Evolutionary conservation across 2,329 filamentous ascomycete genomes (phyloP), one percentile per base, ranked within the genome.

Genomic region (Ceratocystis smalleyi): DNA sequence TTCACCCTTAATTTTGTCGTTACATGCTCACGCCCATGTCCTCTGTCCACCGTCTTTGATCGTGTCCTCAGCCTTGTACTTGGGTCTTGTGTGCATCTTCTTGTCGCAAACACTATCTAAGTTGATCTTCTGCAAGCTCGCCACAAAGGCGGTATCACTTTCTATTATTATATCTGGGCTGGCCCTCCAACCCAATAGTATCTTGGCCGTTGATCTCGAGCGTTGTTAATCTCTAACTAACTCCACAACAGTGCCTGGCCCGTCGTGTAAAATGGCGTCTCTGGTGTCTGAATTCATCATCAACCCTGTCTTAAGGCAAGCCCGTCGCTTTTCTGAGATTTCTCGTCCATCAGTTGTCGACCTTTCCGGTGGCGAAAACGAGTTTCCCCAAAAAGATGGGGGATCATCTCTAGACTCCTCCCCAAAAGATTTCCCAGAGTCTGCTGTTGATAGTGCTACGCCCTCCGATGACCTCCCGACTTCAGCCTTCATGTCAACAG

Each of bases 201-300:
- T 3, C 27, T 35, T 35, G 12, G 32, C 32, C 24, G 12, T 59
- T 51, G 19, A 51, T 15, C 22, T 51, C 5, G 22, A 12, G 7
- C 54, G 27, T 8, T 19, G 27, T 35, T 35, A 3, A 35, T 35
- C 40, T 59, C 32, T 61, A 12, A 30, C 43, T 22, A 35, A 15
- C 12, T 51, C 30, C 55, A 24, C 35, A 57, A 35, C 15, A 35
- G 24, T 19, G n/a, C 54, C 54, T 57, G 54, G 7, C 32, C 35
- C 54, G 54, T 22, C 54, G 17, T 57, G 19, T 24, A 57, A 57
- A 70, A 86, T 86, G 83, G 79, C 81, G 72, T 83, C 79, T 69
- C 75, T 85, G 70, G 83, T 86, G 63, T 80, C 82, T 70, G 81
- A 85, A 67, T 85, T 84, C 71, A 75, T 86, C 69, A 83, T 86